A percentile compares a stretch with the other conserved stretches of the same genome.
These are phyloP conservation scores for Ambrosiella xylebori DNA, from an alignment of 2,329 filamentous ascomycete species.

Conservation along the genomic window DNA sequence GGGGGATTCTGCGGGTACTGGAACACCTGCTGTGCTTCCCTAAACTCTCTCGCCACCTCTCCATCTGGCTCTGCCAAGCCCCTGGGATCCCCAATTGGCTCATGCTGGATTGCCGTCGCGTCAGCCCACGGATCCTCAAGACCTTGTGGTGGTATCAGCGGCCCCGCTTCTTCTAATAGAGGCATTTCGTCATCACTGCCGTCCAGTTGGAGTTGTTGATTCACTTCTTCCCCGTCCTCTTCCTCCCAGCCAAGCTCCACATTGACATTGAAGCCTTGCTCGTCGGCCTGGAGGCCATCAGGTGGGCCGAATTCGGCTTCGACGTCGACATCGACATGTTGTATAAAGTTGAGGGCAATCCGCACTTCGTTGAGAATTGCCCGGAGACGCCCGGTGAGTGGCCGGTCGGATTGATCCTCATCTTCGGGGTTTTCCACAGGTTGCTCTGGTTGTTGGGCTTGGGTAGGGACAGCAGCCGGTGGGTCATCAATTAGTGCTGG, in stretches of 20 bases:
- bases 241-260: not conserved
- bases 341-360: not conserved
- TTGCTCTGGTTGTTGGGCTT: constrained; percentile 16
- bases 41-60: too few relatives aligned
- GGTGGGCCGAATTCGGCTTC: not conserved
- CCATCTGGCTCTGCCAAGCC: not conserved
- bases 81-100: not conserved
- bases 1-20: too few relatives aligned
- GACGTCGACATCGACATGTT: constrained; percentile 1
- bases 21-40: too few relatives aligned
- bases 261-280: not conserved
- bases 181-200: not conserved
- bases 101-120: not conserved
- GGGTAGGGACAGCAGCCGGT: not conserved
- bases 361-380: not conserved
- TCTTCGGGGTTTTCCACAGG: constrained; percentile 15
- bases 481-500: constrained; percentile 16
- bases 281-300: not conserved
- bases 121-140: constrained; percentile 4
- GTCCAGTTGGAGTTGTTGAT: not conserved
- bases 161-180: not conserved
- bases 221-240: constrained; percentile 20
- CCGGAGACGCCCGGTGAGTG: not conserved
- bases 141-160: not conserved
- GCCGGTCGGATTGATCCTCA: constrained; percentile 16